These are phyloP conservation scores for Oryza coarctata DNA, from an alignment of 176 grass and related monocot genomes.

Conservation along the genomic window DNA sequence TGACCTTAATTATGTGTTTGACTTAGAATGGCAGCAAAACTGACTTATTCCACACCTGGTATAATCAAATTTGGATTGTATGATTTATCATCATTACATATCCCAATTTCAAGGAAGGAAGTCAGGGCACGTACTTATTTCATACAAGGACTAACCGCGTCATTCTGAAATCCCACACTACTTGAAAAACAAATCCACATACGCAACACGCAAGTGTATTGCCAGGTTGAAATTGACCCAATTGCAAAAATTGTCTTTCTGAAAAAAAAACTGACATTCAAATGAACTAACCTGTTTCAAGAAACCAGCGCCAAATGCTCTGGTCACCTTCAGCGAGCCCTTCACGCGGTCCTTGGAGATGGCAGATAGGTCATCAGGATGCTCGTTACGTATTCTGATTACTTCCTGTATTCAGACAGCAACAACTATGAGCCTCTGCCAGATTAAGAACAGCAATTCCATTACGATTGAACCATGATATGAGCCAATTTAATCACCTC, in stretches of 20 bases:
- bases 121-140: background rate
- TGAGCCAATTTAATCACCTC: constrained; percentile 42
- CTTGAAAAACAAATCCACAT: background rate
- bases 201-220: background rate
- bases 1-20: constrained; percentile 31
- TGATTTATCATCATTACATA: background rate
- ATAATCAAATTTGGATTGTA: background rate
- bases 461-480: background rate
- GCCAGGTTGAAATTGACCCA: background rate
- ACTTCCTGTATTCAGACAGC: constrained; percentile 60
- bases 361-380: constrained; percentile 71
- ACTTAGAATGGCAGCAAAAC: constrained; percentile 33
- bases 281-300: constrained; percentile 79
- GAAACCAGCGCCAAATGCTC: constrained; percentile 92
- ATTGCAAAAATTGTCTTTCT: background rate
- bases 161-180: background rate
- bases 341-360: constrained; percentile 86
- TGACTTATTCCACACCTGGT: constrained; percentile 36
- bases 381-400: constrained; percentile 77
- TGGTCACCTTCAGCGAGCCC: constrained; percentile 92
- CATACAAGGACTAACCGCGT: background rate
- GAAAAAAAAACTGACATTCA: constrained; percentile 27
- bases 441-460: constrained; percentile 1
- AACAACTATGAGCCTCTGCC: background rate
- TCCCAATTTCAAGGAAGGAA: background rate